These are phyloP conservation scores for Melastoma malabathricum DNA, from an alignment of 345 rosid species.

Conservation along the genomic window DNA sequence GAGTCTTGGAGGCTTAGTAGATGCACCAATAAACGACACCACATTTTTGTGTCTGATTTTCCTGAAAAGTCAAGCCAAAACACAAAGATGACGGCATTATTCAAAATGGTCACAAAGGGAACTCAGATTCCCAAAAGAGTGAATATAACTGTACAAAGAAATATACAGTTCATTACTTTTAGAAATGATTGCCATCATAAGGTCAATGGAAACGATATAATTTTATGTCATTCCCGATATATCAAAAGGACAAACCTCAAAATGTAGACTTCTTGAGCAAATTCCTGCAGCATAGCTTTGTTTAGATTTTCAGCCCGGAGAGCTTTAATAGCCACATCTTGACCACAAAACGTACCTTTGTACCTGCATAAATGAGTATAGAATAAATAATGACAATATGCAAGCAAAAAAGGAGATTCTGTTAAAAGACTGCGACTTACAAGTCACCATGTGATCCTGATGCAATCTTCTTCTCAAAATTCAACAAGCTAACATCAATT, in stretches of 20 bases:
- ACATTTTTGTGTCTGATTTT: constrained; percentile 49
- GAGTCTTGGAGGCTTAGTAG: constrained; percentile 36
- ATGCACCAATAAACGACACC: constrained; percentile 54
- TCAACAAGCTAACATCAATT: constrained; percentile 11
- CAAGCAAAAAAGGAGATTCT: background rate
- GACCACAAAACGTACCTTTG: constrained; percentile 9
- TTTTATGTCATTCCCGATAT: no score
- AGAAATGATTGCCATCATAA: background rate
- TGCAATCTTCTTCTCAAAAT: constrained; percentile 21
- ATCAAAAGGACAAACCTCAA: constrained; percentile 21
- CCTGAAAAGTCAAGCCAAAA: constrained; percentile 18
- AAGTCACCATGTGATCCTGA: constrained; percentile 29
- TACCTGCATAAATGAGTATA: constrained; percentile 9
- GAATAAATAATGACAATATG: background rate
- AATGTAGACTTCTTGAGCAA: constrained; percentile 30
- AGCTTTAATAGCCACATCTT: constrained; percentile 29
- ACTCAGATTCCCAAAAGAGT: background rate
- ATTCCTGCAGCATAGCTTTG: constrained; percentile 19
- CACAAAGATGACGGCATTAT: background rate
- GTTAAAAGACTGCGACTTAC: constrained; percentile 16
- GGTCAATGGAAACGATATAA: background rate
- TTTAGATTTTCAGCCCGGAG: constrained; percentile 18
- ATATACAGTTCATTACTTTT: background rate
- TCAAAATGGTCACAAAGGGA: background rate
- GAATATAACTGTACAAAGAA: background rate